Percentiles rank a stretch among this genome's conserved stretches.
phyloP scores from a whole-genome alignment of 176 grass and related monocot species.

The Pharus latifolius region DNA sequence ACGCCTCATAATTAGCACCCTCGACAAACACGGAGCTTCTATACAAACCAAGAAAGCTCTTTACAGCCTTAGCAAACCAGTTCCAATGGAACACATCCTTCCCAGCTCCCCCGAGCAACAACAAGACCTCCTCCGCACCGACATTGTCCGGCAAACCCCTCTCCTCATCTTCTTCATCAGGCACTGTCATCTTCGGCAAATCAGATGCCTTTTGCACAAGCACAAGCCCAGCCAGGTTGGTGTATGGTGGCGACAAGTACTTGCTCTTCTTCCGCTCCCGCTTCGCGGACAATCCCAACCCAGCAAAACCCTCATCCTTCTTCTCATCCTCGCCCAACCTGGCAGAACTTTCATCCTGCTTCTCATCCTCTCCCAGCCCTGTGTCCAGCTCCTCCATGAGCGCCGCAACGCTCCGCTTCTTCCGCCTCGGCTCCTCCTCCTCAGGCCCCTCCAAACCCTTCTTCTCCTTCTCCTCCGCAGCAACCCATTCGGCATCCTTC shows the following conservation, averaged over 20 bases:
- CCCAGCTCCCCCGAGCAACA: conserved; percentile 9
- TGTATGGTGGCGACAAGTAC: conserved; percentile 76
- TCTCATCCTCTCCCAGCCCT: not conserved
- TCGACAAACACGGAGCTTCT: conserved; percentile 29
- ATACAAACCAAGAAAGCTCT: conserved; percentile 32
- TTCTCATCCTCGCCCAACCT: not conserved
- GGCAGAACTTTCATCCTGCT: no score
- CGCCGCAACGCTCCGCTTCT: not conserved
- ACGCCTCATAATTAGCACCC: conserved; percentile 2
- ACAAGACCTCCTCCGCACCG: conserved; percentile 10
- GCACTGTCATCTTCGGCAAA: not conserved
- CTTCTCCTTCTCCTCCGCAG: not conserved
- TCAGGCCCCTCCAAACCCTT: not conserved
- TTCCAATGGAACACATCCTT: conserved; percentile 2
- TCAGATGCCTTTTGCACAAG: not conserved
- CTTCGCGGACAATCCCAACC: conserved; percentile 6
- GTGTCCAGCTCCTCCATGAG: not conserved
- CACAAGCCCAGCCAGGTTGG: not conserved
- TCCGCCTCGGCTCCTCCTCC: not conserved
- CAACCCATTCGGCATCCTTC: conserved; percentile 6
- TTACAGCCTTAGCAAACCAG: not conserved
- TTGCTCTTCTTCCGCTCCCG: conserved; percentile 77
- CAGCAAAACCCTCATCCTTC: not conserved
- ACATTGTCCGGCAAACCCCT: not conserved
- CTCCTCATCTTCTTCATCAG: not conserved